Percentiles rank a stretch among this genome's conserved stretches.
Conservation (phyloP, 2,329 filamentous ascomycete species). For the Colletotrichum sp. region DNA sequence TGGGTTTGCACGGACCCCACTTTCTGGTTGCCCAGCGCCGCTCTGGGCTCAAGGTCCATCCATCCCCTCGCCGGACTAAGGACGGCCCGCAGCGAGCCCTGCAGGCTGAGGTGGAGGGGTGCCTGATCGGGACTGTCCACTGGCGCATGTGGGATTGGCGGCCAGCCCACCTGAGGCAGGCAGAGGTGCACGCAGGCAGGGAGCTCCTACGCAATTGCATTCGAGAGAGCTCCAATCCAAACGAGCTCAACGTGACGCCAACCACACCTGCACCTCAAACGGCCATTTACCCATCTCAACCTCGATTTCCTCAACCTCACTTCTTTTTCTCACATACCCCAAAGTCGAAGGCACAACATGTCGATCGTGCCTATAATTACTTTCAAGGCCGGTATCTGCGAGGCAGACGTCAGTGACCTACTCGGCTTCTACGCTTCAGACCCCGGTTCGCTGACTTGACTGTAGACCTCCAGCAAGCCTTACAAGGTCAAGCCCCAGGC, state of each 20-base stretch:
- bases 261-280: not conserved
- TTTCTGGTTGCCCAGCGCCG: constrained; percentile 11
- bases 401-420: constrained; percentile 72
- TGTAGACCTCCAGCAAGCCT: constrained; percentile 56
- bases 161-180: constrained; percentile 3
- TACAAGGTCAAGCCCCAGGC: constrained; percentile 76
- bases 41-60: not conserved
- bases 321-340: not conserved
- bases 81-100: constrained; percentile 16
- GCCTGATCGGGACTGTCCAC: not conserved
- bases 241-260: constrained; percentile 16
- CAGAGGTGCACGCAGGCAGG: constrained; percentile 6
- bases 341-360: constrained; percentile 57
- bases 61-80: constrained; percentile 23
- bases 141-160: not conserved
- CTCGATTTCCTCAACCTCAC: not conserved
- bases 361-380: constrained; percentile 87
- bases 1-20: constrained; percentile 19
- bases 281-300: not conserved
- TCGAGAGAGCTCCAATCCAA: constrained; percentile 7
- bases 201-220: constrained; percentile 22
- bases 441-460: constrained; percentile 25
- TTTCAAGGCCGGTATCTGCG: constrained; percentile 94
- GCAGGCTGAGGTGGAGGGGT: not conserved
- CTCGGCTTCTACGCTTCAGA: constrained; percentile 17